Conservation (phyloP, 306 rosid genomes). For the Vicia sativa region DNA sequence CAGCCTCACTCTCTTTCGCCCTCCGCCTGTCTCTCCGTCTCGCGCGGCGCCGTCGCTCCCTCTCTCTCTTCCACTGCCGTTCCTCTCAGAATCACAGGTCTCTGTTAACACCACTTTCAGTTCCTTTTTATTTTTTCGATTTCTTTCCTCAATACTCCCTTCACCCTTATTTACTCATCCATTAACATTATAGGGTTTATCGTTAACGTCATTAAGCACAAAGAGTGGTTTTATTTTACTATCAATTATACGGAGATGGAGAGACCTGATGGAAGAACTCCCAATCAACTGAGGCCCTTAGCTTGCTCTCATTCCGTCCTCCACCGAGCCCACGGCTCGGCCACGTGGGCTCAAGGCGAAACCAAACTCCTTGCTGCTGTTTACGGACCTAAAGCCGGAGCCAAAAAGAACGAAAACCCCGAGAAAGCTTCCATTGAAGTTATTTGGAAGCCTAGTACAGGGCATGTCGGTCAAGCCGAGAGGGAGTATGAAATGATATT, state of each 20-base stretch:
- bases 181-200: no score
- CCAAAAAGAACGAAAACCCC: slow-evolving; percentile 87
- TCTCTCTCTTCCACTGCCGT: no score
- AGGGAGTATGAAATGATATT: slow-evolving; percentile 87
- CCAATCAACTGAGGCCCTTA: slow-evolving; percentile 78
- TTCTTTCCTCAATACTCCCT: no score
- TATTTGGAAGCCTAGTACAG: slow-evolving; percentile 94
- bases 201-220: no score
- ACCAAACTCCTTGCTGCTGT: slow-evolving; percentile 89
- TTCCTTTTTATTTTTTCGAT: no score
- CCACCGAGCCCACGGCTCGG: slow-evolving; percentile 91
- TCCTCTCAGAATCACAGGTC: no score
- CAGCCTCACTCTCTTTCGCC: no score
- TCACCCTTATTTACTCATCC: no score
- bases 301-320: slow-evolving; percentile 72
- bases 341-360: slow-evolving; percentile 91
- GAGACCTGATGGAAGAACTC: slow-evolving; percentile 73
- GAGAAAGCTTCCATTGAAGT: slow-evolving; percentile 90
- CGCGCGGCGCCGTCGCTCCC: no score
- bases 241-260: slow-evolving; percentile 53
- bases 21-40: no score
- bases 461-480: slow-evolving; percentile 75
- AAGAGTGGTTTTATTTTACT: background rate
- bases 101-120: no score
- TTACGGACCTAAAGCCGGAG: slow-evolving; percentile 84